Base-by-base conservation (phyloP, 1,284 basidiomycete species). In the Caloboletus inedulis region DNA sequence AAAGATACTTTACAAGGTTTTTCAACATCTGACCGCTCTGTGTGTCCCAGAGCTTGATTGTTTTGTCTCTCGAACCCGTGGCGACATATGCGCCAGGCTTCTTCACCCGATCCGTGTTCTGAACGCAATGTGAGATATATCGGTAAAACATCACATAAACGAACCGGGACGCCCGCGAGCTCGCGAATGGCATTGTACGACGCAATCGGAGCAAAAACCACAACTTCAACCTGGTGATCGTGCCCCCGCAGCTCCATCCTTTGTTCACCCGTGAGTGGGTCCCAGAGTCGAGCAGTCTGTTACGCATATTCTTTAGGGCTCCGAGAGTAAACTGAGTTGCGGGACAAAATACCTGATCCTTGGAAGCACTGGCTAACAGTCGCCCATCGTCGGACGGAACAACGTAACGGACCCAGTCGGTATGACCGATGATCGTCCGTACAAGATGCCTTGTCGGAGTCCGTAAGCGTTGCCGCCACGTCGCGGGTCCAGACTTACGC, bases 21-120 rank as follows among this genome's bases (percentile, higher is more conserved):
- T 80, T 77, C n/a, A 90, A 61, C 62, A 82, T 81, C 65, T 87
- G 90, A 12, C 94, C 92, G 44, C 81, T 84, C 51, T 82, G 77
- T 1, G 81, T 77, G 64, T 95, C 92, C 93, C 93, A 96, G 19
- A 96, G 70, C 59, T 85, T 87, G 68, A 96, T 90, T 3, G 84
- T 84, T 76, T 93, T 95, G 73, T 96, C 93, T 65, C 93, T 78
- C 33, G 88, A 87, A 0, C 90, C 93, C 1, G 91, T 93, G 1
- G 86, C 87, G 0, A 89, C 77, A 63, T 85, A 95, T 25, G 77
- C 70, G 3, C 78, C 80, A 6, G 73, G 74, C 47, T 70, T 72
- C 60, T 75, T 78, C 19, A 66, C 70, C 27, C 74, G 70, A 57
- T 77, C 74, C 31, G 70, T 76, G 52, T 74, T 74, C 77, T 78